These are phyloP conservation scores for Ceratocystis huliohia DNA, from an alignment of 2,329 filamentous ascomycete genomes.

Conservation along the genomic window DNA sequence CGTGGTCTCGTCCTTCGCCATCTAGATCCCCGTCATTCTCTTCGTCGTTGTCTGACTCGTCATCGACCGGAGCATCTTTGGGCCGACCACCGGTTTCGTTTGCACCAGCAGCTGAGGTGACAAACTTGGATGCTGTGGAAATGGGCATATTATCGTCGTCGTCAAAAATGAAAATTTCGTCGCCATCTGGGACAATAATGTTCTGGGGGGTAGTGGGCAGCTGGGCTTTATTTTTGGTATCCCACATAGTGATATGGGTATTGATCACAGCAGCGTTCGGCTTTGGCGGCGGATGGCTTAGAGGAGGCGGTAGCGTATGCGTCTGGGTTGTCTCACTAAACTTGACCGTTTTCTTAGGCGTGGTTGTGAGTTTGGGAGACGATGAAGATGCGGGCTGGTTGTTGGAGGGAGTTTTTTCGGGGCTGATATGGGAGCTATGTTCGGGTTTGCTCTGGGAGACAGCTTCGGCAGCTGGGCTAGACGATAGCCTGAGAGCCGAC, in stretches of 20 bases:
- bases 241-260: conserved; percentile 2
- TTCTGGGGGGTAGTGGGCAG: not conserved
- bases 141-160: conserved; percentile 27
- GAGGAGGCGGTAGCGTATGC: conserved; percentile 7
- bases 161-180: conserved; percentile 38
- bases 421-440: too few species aligned
- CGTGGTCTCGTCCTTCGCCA: conserved; percentile 9
- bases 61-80: conserved; percentile 29
- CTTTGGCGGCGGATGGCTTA: not conserved
- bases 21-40: not conserved
- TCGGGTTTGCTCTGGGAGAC: not conserved
- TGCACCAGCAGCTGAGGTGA: conserved; percentile 23
- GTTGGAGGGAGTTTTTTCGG: too few species aligned
- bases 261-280: not conserved
- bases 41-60: conserved; percentile 20
- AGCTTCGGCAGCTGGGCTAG: not conserved
- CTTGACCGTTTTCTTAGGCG: conserved; percentile 18
- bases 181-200: conserved; percentile 23
- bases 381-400: not conserved
- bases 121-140: conserved; percentile 24
- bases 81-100: conserved; percentile 20
- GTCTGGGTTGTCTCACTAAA: conserved; percentile 14
- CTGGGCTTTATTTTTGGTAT: conserved; percentile 22
- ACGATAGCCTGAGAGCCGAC: not conserved
- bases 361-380: not conserved